Evolutionary conservation across 345 rosid species (phyloP).

Genomic region (Rhizophora apiculata): DNA sequence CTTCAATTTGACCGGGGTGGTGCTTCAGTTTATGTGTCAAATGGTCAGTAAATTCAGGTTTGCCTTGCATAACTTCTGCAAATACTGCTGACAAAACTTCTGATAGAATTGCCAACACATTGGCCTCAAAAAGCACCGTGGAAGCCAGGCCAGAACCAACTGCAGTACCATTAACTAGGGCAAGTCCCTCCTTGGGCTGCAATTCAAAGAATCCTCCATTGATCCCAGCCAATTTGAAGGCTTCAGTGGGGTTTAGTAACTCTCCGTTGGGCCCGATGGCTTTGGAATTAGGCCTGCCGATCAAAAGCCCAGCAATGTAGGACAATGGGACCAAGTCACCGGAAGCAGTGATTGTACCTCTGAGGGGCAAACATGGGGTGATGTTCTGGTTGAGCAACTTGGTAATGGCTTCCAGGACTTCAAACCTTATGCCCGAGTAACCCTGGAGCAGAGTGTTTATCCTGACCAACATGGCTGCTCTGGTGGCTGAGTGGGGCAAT

Average conservation of each 20-base stretch:
- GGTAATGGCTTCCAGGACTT: constrained; percentile 24
- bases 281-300: constrained; percentile 26
- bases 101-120: constrained; percentile 22
- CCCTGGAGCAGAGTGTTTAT: constrained; percentile 28
- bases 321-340: constrained; percentile 27
- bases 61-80: constrained; percentile 33
- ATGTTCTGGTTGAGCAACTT: constrained; percentile 24
- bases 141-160: constrained; percentile 33
- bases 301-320: constrained; percentile 26
- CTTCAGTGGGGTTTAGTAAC: constrained; percentile 10
- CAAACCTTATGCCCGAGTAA: constrained; percentile 27
- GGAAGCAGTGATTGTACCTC: constrained; percentile 24
- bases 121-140: constrained; percentile 29
- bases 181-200: constrained; percentile 33
- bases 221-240: constrained; percentile 20
- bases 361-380: constrained; percentile 22
- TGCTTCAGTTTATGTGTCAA: constrained; percentile 35
- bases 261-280: constrained; percentile 17
- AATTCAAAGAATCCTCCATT: constrained; percentile 26
- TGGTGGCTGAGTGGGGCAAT: constrained; percentile 21
- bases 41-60: constrained; percentile 32
- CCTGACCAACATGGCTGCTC: constrained; percentile 31
- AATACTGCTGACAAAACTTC: constrained; percentile 33
- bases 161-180: constrained; percentile 30
- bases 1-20: constrained; percentile 37